phyloP scores from a whole-genome alignment of 345 rosid genomes.

The Pugionium dolabratum region DNA sequence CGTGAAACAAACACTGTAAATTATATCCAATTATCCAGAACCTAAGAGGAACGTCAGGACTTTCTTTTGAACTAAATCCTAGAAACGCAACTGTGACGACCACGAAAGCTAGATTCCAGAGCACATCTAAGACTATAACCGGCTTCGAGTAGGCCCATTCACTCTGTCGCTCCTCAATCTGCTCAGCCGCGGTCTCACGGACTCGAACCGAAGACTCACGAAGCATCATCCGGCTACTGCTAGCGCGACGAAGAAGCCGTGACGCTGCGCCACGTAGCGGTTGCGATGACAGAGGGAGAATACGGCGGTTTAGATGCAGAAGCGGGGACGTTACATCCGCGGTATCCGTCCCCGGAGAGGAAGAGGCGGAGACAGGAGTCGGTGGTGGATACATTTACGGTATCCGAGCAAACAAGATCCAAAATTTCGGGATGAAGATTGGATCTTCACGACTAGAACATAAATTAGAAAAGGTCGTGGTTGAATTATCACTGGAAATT shows the following conservation, averaged over 20 bases:
- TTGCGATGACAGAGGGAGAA: constrained; percentile 47
- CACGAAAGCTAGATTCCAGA: constrained; percentile 70
- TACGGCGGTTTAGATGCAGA: constrained; percentile 47
- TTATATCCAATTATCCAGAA: constrained; percentile 68
- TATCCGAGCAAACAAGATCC: not conserved
- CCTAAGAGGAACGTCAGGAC: constrained; percentile 62
- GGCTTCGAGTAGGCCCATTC: constrained; percentile 81
- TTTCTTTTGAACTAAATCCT: constrained; percentile 52
- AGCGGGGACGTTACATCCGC: constrained; percentile 50
- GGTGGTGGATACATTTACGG: constrained; percentile 39
- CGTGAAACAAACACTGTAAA: constrained; percentile 69
- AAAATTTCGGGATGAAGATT: not conserved
- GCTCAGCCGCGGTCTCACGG: constrained; percentile 82
- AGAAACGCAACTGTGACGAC: constrained; percentile 47
- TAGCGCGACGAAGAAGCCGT: constrained; percentile 69
- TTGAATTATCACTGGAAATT: not conserved
- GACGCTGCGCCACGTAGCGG: constrained; percentile 63
- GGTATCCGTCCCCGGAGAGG: constrained; percentile 29
- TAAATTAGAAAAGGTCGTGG: not conserved
- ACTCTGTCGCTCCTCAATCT: constrained; percentile 74
- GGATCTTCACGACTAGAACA: constrained; percentile 2
- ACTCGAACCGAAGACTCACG: constrained; percentile 76
- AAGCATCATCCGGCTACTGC: constrained; percentile 72
- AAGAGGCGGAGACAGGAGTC: constrained; percentile 26
- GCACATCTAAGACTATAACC: constrained; percentile 57